A percentile compares a stretch with the other conserved stretches of the same genome.
Conservation (phyloP, 192 early-diverging fungal genomes). For the Coemansia aciculifera region DNA sequence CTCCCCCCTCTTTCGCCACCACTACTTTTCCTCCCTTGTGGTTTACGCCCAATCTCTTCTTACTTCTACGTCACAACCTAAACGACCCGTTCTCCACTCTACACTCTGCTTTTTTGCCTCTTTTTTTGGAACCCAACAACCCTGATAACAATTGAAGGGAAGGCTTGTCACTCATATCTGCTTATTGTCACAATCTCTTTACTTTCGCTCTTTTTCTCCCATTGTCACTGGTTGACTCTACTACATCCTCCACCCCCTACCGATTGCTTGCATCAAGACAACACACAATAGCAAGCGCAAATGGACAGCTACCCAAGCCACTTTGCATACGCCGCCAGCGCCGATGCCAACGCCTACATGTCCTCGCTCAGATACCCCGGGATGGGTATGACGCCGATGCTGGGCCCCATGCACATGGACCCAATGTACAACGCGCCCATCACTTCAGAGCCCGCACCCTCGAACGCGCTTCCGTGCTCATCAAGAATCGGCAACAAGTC, state of each 20-base stretch:
- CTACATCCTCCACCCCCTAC: background rate
- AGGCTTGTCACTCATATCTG: slow-evolving; percentile 6
- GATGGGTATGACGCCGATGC: slow-evolving; percentile 42
- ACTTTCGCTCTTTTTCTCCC: background rate
- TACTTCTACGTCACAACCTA: slow-evolving; percentile 4
- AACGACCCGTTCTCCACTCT: background rate
- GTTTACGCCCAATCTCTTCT: slow-evolving; percentile 2
- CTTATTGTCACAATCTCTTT: slow-evolving; percentile 1
- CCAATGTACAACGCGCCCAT: slow-evolving; percentile 5
- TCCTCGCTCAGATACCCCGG: slow-evolving; percentile 29
- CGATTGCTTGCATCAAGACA: slow-evolving; percentile 6
- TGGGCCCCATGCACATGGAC: slow-evolving; percentile 30
- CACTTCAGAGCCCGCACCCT: slow-evolving; percentile 4
- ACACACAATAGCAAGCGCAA: slow-evolving; percentile 1
- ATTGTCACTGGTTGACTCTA: slow-evolving; percentile 1
- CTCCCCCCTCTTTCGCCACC: background rate
- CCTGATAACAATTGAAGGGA: slow-evolving; percentile 1
- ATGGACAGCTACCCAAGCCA: slow-evolving; percentile 53
- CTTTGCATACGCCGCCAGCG: slow-evolving; percentile 48
- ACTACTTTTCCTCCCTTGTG: background rate
- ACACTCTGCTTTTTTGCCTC: background rate
- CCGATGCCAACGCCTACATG: slow-evolving; percentile 38
- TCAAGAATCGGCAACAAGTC: slow-evolving; percentile 23
- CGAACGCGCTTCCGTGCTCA: slow-evolving; percentile 22
- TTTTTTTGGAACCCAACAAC: background rate